Percentiles rank a stretch among this genome's conserved stretches.
phyloP scores from a whole-genome alignment of 2,329 filamentous ascomycete genomes.

The Colletotrichum tamarilloi region DNA sequence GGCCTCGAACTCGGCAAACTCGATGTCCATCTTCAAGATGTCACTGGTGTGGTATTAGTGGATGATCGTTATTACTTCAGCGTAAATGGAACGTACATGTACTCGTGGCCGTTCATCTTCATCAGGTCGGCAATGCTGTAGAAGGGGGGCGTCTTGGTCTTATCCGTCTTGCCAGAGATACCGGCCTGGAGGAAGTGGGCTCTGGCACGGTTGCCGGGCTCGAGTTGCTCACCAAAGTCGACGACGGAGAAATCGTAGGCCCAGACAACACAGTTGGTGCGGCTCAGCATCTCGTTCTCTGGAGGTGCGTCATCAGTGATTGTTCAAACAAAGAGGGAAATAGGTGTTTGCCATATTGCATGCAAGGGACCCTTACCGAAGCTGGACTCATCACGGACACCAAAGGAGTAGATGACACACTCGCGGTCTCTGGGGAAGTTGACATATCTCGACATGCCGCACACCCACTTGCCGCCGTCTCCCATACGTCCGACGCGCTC shows the following conservation, averaged over 20 bases:
- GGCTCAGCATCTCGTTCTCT: slow-evolving; percentile 49
- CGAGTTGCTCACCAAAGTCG: slow-evolving; percentile 45
- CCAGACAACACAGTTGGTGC: slow-evolving; percentile 52
- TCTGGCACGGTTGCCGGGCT: slow-evolving; percentile 36
- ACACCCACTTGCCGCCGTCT: slow-evolving; percentile 57
- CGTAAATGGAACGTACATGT: slow-evolving; percentile 40
- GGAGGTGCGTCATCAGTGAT: not conserved
- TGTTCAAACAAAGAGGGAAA: not conserved
- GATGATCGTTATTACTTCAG: not conserved
- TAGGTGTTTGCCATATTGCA: too few relatives aligned
- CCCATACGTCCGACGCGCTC: slow-evolving; percentile 51
- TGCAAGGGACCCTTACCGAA: slow-evolving; percentile 41
- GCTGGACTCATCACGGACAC: slow-evolving; percentile 49
- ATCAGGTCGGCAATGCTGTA: slow-evolving; percentile 50
- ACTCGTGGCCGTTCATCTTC: slow-evolving; percentile 49
- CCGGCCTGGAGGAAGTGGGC: slow-evolving; percentile 48
- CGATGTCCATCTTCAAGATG: slow-evolving; percentile 54
- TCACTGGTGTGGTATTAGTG: slow-evolving; percentile 41
- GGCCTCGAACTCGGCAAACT: slow-evolving; percentile 48
- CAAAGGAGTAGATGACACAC: slow-evolving; percentile 52
- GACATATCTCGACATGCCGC: slow-evolving; percentile 52
- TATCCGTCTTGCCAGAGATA: slow-evolving; percentile 44
- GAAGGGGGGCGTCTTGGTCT: slow-evolving; percentile 41
- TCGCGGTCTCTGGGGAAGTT: slow-evolving; percentile 37
- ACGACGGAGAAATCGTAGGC: slow-evolving; percentile 52